Base-by-base conservation (phyloP, 2,329 filamentous ascomycete species). In the Ceratocystis cubensis region DNA sequence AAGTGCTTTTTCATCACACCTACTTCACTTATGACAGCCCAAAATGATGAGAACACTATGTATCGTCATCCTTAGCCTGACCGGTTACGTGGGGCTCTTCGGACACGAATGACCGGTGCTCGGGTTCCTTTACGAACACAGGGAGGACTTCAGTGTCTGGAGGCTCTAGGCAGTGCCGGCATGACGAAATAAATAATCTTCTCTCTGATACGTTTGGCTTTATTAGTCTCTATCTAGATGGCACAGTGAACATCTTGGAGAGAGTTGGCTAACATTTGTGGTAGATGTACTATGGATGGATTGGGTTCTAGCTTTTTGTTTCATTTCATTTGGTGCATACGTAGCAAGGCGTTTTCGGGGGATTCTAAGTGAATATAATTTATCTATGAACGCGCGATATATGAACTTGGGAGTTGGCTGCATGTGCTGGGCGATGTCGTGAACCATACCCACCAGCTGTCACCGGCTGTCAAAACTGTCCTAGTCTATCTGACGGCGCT, bases 31-130 rank as follows among this genome's bases (percentile, higher is more conserved):
- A 48, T 48, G 48, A 46, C 45, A 22, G 2, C 3, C 33, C 8
- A 22, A 45, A 22, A 88, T 93, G 91, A 95, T 93, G 91, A 94
- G 85, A 91, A 80, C 75, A 76, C 78, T 6, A 82, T 78, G 69
- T 91, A 92, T 91, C 88, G 89, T 95, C 91, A 95, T 96, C 91
- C 91, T 95, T 95, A 95, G 89, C 81, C 91, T 83, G 86, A 95
- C 76, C 73, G 69, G 69, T 70, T 70, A 67, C 66, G 71, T 69
- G 69, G 70, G 72, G 59, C 30, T 45, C 57, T 25, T 28, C 33
- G 33, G 63, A 61, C 57, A 61, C 57, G 61, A 44, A 63, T 22
- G 63, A 65, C 66, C 7, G n/a, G 4, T 57, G 30, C n/a, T 28
- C 25, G 41, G 48, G 63, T 30, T 65, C 44, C 13, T 63, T 65